phyloP scores from a whole-genome alignment of 2,329 filamentous ascomycete species.

The Scytalidium lignicola region DNA sequence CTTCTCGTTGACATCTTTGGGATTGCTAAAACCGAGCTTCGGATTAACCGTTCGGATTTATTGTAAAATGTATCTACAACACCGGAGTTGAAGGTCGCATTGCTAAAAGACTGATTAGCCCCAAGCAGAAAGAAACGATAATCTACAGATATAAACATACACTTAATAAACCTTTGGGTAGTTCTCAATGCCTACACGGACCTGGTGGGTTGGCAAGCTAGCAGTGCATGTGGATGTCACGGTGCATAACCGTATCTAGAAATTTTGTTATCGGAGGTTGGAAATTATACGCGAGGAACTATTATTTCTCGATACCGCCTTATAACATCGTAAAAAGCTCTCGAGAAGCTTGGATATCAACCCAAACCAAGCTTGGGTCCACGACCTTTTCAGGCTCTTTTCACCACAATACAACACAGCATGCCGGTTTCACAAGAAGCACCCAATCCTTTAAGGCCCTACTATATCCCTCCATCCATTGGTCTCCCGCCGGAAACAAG shows the following conservation, averaged over 20 bases:
- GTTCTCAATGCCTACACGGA: not conserved
- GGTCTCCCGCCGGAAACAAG: constrained; percentile 44
- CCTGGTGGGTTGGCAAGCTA: not conserved
- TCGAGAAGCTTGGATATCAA: not conserved
- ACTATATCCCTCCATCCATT: constrained; percentile 61
- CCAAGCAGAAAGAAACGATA: not conserved
- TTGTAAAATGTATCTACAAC: not conserved
- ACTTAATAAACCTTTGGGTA: not conserved
- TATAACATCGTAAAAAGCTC: not conserved
- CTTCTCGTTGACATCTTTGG: not conserved
- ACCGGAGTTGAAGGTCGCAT: not conserved
- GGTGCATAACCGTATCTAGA: not conserved
- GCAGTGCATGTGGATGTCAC: not conserved
- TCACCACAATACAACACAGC: constrained; percentile 13
- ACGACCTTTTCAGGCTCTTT: constrained; percentile 2
- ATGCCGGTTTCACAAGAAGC: constrained; percentile 45
- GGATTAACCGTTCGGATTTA: not conserved
- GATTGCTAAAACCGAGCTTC: not conserved
- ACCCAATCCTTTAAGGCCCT: constrained; percentile 54
- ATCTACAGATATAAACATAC: not conserved
- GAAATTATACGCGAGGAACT: not conserved
- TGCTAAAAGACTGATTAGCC: not conserved
- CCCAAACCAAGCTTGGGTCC: constrained; percentile 5
- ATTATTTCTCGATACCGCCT: not conserved
- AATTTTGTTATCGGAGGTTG: not conserved